Evolutionary conservation across 345 rosid genomes (phyloP).

Genomic region (Streptanthus diversifolius): DNA sequence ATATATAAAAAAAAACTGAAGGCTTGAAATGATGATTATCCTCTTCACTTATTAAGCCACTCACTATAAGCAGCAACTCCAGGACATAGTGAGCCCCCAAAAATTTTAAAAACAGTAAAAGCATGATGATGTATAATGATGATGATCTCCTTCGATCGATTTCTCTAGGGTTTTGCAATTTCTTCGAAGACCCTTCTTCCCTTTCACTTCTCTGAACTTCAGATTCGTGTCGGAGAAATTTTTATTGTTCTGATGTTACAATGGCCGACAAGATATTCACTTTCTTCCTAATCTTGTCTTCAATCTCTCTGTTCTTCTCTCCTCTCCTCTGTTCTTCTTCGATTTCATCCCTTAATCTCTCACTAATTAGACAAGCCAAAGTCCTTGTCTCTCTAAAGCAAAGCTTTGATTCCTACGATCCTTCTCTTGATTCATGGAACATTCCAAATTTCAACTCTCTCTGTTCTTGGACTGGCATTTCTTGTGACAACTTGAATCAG

Average conservation of each 20-base stretch:
- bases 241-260: constrained; percentile 15
- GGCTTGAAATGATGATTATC: constrained; percentile 31
- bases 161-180: constrained; percentile 29
- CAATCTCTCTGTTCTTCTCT: constrained; percentile 34
- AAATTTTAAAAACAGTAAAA: not conserved
- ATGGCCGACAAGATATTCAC: constrained; percentile 38
- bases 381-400: constrained; percentile 52
- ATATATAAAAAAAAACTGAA: not conserved
- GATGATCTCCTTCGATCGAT: constrained; percentile 25
- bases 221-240: constrained; percentile 20
- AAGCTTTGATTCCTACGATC: constrained; percentile 42
- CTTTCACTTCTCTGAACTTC: constrained; percentile 27
- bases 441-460: constrained; percentile 43
- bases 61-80: constrained; percentile 26
- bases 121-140: constrained; percentile 32
- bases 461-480: constrained; percentile 55
- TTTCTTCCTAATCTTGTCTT: constrained; percentile 36
- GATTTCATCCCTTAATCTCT: constrained; percentile 35
- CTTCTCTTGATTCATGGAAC: constrained; percentile 52
- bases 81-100: constrained; percentile 29
- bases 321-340: constrained; percentile 28
- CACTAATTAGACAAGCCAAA: constrained; percentile 52
- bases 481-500: constrained; percentile 40
- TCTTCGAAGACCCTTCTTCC: constrained; percentile 25
- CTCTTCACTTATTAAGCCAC: constrained; percentile 37